Evolutionary conservation across 768 basidiomycete genomes (phyloP).

Genomic region (Auriscalpium microsporum): DNA sequence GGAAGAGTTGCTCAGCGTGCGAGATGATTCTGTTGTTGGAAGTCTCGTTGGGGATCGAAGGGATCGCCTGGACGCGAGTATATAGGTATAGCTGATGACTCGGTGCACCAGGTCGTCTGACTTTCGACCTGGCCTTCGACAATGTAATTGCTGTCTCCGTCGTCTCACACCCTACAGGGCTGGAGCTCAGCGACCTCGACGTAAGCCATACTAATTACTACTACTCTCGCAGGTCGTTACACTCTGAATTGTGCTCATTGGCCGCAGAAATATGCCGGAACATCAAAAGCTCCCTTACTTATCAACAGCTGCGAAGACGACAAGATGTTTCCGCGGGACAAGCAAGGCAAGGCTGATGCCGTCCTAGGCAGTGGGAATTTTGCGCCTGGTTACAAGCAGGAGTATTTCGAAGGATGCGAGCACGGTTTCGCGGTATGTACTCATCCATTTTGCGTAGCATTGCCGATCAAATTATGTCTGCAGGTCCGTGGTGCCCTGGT

Average conservation of each 20-base stretch:
- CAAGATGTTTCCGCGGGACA: constrained; percentile 38
- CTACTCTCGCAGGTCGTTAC: background rate
- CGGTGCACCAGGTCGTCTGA: constrained; percentile 35
- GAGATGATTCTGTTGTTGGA: background rate
- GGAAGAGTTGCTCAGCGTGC: background rate
- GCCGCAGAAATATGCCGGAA: constrained; percentile 33
- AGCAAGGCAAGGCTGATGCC: constrained; percentile 37
- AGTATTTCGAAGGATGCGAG: constrained; percentile 37
- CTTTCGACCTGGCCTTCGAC: constrained; percentile 56
- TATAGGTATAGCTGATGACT: no score
- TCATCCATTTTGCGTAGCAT: background rate
- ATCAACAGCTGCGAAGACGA: constrained; percentile 60
- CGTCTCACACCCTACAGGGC: constrained; percentile 55
- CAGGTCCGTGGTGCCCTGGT: constrained; percentile 34
- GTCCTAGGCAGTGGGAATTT: constrained; percentile 41
- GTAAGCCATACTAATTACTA: constrained; percentile 28
- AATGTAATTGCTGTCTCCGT: constrained; percentile 39
- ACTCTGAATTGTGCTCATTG: background rate
- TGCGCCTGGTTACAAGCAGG: constrained; percentile 40
- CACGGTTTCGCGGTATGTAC: constrained; percentile 47
- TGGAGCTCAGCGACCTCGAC: constrained; percentile 44
- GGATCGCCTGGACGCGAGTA: no score
- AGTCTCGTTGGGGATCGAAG: no score
- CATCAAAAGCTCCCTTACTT: constrained; percentile 47
- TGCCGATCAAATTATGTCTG: constrained; percentile 5